Base-by-base conservation (phyloP, 2,329 filamentous ascomycete genomes). In the Ascochyta rabiei region DNA sequence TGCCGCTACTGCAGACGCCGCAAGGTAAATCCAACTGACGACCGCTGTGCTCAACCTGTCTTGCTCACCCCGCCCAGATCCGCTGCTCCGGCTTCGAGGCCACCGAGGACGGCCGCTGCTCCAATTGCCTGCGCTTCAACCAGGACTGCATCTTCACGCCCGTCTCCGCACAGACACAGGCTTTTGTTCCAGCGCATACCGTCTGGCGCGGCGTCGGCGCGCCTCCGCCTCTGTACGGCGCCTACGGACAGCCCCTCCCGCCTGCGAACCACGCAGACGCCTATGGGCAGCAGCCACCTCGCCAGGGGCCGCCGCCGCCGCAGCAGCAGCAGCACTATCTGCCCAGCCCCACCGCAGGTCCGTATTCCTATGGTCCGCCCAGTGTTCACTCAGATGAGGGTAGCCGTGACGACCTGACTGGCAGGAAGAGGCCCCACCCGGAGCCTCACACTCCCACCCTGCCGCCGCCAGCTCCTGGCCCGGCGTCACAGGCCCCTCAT, bases 131-230 rank as follows among this genome's bases (percentile, higher is more conserved):
- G 60, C 81, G 88, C 42, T 91, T 90, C 76, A 87, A 88, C 61
- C 88, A 90, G 74, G 87, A 89, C 70, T 91, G 88, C 76, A 85
- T 91, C 75, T 91, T 91, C 75, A 90, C 87, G 1, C 88, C 88
- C 2, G 88, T 91, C 21, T 89, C 86, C 3, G 88, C 87, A 10
- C 87, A 90, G 75, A 85, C 87, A 8, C 87, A 89, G 72, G 88
- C 88, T 10, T 90, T 90, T 68, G 88, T 90, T 30, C 88, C 88
- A 7, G 87, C 87, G 9, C 86, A 89, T 70, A 86, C 87, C 6
- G 85, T 87, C 53, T 89, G 77, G 75, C 77, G 79, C 45, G 71
- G 73, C 39, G 71, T 71, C 33, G 78, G 79, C 31, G 66, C 69
- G 37, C 78, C 78, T 21, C 78, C 78, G 44, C 78, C 77, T 63